Base-by-base conservation (phyloP, 2,329 filamentous ascomycete species). In the Orbilia ellipsospora region DNA sequence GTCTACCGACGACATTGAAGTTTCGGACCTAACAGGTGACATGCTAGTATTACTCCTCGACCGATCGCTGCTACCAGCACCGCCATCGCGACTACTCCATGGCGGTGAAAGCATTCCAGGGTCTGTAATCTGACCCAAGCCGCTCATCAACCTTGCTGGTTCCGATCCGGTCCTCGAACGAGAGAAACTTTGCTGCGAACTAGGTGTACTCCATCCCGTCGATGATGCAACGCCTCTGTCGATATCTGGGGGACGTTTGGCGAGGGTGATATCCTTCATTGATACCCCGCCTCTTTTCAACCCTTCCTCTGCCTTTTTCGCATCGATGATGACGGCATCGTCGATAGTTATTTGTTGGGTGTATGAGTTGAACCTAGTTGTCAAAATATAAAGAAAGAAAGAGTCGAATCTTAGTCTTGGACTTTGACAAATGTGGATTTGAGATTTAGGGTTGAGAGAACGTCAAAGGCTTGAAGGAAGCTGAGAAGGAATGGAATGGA, bases 311-410 rank as follows among this genome's bases (percentile, higher is more conserved):
- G 54, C 54, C 52, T 68, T 57, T n/a, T 52, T 60, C 3, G 74
- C 64, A 15, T 78, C 79, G 63, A 83, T 78, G 12, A 79, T 67
- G 6, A 83, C 81, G 4, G 82, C 82, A 62, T 81, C 79, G 42
- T 83, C 82, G 20, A 83, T 79, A 23, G 82, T 81, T 51, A 82
- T 82, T 72, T 83, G 81, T 65, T 83, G 82, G 2, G 82, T 83
- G 57, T 82, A 83, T 15, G 82, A 83, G 50, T 83, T 83, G 78
- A 83, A 83, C 59, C 82, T 81, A 48, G 40, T 5, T 10, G 15
- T 36, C 31, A 48, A 12, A 15, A 23, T 62, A 20, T 31, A 45
- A 23, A 28, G 31, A 45, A 36, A n/a, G 15, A 42, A 45, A 57
- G 26, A 16, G 26, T 48, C 1, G 40, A 28, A 48, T n/a, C 44